Percentiles rank a stretch among this genome's conserved stretches.
phyloP scores from a whole-genome alignment of 257 asterid genomes.

The Ajuga chamaepitys region DNA sequence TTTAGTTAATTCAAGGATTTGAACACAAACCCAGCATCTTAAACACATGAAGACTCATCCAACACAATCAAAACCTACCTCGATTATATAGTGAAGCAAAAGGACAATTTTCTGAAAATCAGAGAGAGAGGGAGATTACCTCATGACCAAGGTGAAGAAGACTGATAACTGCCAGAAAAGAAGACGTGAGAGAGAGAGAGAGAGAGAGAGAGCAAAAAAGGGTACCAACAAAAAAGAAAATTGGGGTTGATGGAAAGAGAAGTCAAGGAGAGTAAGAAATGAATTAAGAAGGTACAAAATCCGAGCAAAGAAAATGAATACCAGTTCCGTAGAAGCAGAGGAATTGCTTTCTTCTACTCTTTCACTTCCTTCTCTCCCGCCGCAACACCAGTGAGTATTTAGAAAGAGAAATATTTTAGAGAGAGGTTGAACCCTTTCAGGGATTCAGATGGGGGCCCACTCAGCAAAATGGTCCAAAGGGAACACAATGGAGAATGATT shows the following conservation, averaged over 20 bases:
- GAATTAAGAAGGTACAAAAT: constrained; percentile 8
- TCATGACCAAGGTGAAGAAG: constrained; percentile 25
- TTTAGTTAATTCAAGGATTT: constrained; percentile 3
- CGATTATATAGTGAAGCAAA: constrained; percentile 13
- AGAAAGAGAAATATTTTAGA: constrained; percentile 10
- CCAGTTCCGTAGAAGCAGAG: constrained; percentile 78
- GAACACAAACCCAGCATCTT: constrained; percentile 21
- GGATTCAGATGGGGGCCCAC: constrained; percentile 34
- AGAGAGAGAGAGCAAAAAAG: background rate
- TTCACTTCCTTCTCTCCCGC: constrained; percentile 79
- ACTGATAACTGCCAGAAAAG: constrained; percentile 27
- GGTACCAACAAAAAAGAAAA: background rate
- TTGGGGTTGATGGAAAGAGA: constrained; percentile 20
- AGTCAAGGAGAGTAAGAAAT: constrained; percentile 9
- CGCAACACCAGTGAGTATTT: constrained; percentile 48
- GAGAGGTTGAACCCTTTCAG: constrained; percentile 8
- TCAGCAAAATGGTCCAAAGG: constrained; percentile 29
- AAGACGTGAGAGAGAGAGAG: constrained; percentile 14
- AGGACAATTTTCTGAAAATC: background rate
- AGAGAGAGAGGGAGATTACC: constrained; percentile 24
- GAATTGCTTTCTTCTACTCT: constrained; percentile 79
- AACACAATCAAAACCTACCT: constrained; percentile 32
- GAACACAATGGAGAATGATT: constrained; percentile 52
- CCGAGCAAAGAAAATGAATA: background rate
- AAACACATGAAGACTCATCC: constrained; percentile 4